Evolutionary conservation across 176 grass and related monocot species (phyloP).

Genomic region (Oryza officinalis): DNA sequence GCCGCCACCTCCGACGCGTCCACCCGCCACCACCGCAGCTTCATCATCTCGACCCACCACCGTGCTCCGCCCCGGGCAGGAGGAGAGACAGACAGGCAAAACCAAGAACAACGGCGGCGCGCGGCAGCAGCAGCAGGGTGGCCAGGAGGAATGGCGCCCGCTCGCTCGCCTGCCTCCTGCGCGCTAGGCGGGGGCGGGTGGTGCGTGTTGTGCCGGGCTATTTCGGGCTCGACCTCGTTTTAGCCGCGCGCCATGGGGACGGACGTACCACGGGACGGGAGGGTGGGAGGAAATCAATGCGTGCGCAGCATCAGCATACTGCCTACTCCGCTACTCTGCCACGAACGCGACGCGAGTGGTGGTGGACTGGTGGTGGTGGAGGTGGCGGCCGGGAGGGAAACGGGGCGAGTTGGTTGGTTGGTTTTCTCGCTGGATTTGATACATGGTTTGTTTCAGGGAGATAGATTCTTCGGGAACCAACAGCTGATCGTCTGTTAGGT

Average conservation of each 20-base stretch:
- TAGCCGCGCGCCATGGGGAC: conserved; percentile 20
- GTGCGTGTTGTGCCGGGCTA: conserved; percentile 43
- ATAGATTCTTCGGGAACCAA: background rate
- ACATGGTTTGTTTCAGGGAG: background rate
- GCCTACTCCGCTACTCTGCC: background rate
- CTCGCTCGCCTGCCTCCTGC: background rate
- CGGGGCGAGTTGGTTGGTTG: conserved; percentile 26
- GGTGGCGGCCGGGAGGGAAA: conserved; percentile 20
- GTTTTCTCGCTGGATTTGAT: background rate
- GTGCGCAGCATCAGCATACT: background rate
- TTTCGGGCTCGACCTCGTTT: conserved; percentile 53
- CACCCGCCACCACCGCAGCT: conserved; percentile 51
- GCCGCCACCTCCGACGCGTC: conserved; percentile 61
- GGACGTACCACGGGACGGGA: background rate
- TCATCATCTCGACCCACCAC: conserved; percentile 30
- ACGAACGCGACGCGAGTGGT: background rate
- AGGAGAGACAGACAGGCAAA: too few species aligned
- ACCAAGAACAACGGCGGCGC: background rate
- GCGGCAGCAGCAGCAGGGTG: background rate
- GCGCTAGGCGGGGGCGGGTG: conserved; percentile 15
- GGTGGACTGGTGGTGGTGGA: background rate
- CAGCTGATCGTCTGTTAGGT: background rate
- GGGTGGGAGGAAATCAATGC: conserved; percentile 1
- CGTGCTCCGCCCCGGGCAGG: background rate
- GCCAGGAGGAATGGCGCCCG: too few species aligned